Evolutionary conservation across 192 early-diverging fungal species (phyloP).

Genomic region (Dissophora ornata): DNA sequence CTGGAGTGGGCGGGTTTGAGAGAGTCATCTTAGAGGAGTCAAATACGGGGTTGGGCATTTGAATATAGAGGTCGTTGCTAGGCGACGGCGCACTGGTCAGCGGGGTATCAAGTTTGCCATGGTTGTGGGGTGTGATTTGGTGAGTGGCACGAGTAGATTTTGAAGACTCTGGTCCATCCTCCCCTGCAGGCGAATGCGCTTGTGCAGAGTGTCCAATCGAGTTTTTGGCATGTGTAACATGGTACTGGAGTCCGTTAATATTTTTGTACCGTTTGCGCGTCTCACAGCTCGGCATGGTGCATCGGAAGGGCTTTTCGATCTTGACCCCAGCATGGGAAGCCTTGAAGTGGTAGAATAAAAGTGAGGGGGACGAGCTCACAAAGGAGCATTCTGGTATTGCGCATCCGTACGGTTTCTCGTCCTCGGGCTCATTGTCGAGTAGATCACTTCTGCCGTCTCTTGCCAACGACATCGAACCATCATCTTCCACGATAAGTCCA

Average conservation of each 20-base stretch:
- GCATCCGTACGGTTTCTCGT: conserved; percentile 53
- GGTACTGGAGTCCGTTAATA: conserved; percentile 85
- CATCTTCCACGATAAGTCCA: conserved; percentile 4
- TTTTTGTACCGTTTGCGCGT: conserved; percentile 85
- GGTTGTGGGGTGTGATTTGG: background rate
- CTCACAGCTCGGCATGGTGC: conserved; percentile 76
- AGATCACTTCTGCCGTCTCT: conserved; percentile 7
- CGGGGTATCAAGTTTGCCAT: conserved; percentile 9
- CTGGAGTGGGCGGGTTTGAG: conserved; percentile 36
- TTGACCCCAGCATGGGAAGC: conserved; percentile 31
- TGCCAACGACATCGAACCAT: background rate
- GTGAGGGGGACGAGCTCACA: conserved; percentile 45
- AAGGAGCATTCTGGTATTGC: conserved; percentile 40
- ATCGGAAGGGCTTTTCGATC: conserved; percentile 79
- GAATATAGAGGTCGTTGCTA: conserved; percentile 3
- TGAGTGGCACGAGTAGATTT: background rate
- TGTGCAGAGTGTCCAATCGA: conserved; percentile 12
- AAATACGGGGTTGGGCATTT: conserved; percentile 14
- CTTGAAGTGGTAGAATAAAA: conserved; percentile 48
- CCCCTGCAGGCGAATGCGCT: background rate
- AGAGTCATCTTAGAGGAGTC: conserved; percentile 23
- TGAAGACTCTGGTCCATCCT: background rate
- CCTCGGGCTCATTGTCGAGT: conserved; percentile 10
- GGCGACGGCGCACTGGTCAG: conserved; percentile 6
- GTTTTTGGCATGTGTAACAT: conserved; percentile 73